Evolutionary conservation across 495 filamentous ascomycete genomes (phyloP).

Genomic region (Hypoxylon fragiforme): DNA sequence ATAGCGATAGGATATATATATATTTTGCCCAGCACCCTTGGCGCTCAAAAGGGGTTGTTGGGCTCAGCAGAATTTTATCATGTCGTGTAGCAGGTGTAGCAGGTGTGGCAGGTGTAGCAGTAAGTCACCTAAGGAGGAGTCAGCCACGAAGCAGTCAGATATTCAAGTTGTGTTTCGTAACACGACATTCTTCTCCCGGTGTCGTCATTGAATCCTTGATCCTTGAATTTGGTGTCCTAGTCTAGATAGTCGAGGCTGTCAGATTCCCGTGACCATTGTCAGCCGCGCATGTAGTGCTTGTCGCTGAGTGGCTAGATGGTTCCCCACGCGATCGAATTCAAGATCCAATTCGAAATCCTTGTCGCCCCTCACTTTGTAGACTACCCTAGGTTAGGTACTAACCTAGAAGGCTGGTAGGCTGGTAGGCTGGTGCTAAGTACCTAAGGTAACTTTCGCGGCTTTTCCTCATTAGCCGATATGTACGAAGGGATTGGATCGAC

Average conservation of each 20-base stretch:
- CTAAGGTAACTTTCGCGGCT: slow-evolving; percentile 27
- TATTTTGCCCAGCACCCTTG: slow-evolving; percentile 13
- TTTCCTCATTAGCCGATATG: slow-evolving; percentile 36
- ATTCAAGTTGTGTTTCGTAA: slow-evolving; percentile 22
- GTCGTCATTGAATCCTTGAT: neutral
- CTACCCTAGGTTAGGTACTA: too few species aligned
- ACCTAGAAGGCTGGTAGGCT: too few species aligned
- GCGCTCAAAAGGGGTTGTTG: slow-evolving; percentile 3
- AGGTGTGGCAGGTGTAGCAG: too few species aligned
- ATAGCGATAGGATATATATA: slow-evolving; percentile 1
- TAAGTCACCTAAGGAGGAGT: too few species aligned
- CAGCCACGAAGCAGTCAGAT: slow-evolving; percentile 12
- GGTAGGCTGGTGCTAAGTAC: too few species aligned
- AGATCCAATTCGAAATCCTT: slow-evolving; percentile 25
- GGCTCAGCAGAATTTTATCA: slow-evolving; percentile 4
- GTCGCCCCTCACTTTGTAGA: slow-evolving; percentile 24
- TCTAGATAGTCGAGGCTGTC: slow-evolving; percentile 29
- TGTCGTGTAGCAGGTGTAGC: slow-evolving; percentile 15
- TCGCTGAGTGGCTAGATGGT: slow-evolving; percentile 30
- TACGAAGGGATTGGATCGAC: slow-evolving; percentile 31
- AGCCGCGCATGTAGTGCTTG: slow-evolving; percentile 30
- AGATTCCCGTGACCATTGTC: slow-evolving; percentile 24
- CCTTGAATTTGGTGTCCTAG: slow-evolving; percentile 6
- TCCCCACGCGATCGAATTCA: slow-evolving; percentile 33
- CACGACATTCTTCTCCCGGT: slow-evolving; percentile 19